These are phyloP conservation scores for Boehmeria nivea DNA, from an alignment of 306 rosid genomes.

Conservation along the genomic window DNA sequence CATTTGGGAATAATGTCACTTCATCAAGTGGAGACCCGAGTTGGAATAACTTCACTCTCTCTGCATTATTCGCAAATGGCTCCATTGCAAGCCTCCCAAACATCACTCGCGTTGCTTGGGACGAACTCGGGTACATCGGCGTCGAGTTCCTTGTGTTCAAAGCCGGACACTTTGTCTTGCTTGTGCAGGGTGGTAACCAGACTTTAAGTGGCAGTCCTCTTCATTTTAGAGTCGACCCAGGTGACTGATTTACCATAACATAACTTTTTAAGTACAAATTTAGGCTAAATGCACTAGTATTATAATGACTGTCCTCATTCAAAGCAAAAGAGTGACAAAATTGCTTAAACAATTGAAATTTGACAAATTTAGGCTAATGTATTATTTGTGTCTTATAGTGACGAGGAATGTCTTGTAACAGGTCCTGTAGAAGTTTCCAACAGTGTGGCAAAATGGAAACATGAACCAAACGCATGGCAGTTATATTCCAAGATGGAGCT, in stretches of 20 bases:
- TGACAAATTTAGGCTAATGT: too few relatives aligned
- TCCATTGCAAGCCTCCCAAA: conserved; percentile 40
- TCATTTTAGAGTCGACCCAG: conserved; percentile 71
- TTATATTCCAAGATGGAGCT: conserved; percentile 74
- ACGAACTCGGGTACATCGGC: conserved; percentile 52
- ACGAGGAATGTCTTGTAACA: conserved; percentile 16
- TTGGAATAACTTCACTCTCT: conserved; percentile 43
- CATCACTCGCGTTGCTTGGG: conserved; percentile 58
- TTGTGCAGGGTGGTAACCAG: conserved; percentile 57
- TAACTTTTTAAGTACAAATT: too few relatives aligned
- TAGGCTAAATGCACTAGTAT: too few relatives aligned
- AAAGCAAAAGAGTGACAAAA: too few relatives aligned
- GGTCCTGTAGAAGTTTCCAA: conserved; percentile 64
- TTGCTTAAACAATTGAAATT: too few relatives aligned
- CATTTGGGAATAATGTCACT: conserved; percentile 71
- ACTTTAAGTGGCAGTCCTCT: conserved; percentile 64
- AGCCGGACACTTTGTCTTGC: conserved; percentile 57
- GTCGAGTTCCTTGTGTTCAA: conserved; percentile 45
- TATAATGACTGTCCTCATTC: too few relatives aligned
- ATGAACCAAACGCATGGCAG: conserved; percentile 77
- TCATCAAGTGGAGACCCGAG: conserved; percentile 37
- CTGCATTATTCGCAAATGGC: conserved; percentile 41
- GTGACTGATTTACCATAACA: conserved; percentile 18
- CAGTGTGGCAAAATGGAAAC: conserved; percentile 54
- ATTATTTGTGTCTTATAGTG: neutral